These are phyloP conservation scores for Fusarium succisae DNA, from an alignment of 2,329 filamentous ascomycete genomes.

Conservation along the genomic window DNA sequence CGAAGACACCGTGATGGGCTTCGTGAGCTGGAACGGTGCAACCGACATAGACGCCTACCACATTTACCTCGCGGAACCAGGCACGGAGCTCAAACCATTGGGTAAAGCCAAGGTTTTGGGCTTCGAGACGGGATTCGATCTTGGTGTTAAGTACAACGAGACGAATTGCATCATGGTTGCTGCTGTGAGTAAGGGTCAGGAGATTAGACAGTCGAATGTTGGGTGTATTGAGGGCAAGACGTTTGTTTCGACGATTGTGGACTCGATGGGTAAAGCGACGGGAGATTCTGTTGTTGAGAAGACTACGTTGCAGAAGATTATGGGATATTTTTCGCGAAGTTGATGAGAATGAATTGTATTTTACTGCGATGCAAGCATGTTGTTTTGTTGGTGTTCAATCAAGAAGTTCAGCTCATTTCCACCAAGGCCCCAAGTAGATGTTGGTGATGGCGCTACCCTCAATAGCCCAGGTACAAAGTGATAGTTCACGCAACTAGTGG, in stretches of 20 bases:
- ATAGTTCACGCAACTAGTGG: neutral
- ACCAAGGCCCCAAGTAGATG: neutral
- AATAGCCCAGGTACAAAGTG: neutral
- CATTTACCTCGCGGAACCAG: conserved; percentile 20
- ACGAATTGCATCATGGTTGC: conserved; percentile 33
- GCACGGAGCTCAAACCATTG: neutral
- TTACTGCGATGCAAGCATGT: neutral
- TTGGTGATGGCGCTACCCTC: neutral
- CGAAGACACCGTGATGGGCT: neutral
- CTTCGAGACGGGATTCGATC: conserved; percentile 41
- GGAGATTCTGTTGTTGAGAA: neutral
- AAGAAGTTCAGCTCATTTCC: neutral
- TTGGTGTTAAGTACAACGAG: conserved; percentile 15
- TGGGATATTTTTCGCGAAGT: neutral
- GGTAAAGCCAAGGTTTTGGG: conserved; percentile 9
- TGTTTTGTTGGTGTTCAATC: neutral
- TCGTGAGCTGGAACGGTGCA: conserved; percentile 42
- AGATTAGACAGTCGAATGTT: conserved; percentile 35
- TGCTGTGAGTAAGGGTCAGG: conserved; percentile 28
- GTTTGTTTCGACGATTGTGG: conserved; percentile 20
- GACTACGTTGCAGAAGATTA: conserved; percentile 16
- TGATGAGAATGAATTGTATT: conserved; percentile 46
- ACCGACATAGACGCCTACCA: conserved; percentile 40
- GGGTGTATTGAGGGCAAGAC: conserved; percentile 28
- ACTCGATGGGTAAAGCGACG: neutral